Evolutionary conservation across 2,329 filamentous ascomycete species (phyloP).

Genomic region (Ploettnerulaceae sp.): DNA sequence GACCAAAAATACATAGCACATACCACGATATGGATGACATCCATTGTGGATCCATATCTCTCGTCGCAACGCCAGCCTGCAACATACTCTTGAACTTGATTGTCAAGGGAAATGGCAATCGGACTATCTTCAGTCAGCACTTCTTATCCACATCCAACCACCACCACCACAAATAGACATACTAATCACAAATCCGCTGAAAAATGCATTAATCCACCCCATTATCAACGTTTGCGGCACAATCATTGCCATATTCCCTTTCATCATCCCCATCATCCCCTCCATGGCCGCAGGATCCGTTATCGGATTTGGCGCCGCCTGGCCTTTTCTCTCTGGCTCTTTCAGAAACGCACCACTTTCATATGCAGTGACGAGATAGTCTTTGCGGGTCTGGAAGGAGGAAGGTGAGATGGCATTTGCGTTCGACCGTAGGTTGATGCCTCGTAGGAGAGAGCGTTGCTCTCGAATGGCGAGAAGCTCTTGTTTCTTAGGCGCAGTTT

Average conservation of each 20-base stretch:
- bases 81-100: slow-evolving; percentile 99
- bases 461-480: slow-evolving; percentile 74
- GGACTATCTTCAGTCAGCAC: slow-evolving; percentile 53
- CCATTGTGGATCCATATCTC: slow-evolving; percentile 95
- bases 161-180: slow-evolving; percentile 35
- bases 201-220: slow-evolving; percentile 99
- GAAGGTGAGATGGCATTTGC: slow-evolving; percentile 71
- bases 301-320: slow-evolving; percentile 90
- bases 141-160: too few relatives aligned
- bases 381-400: slow-evolving; percentile 76
- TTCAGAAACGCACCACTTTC: slow-evolving; percentile 86
- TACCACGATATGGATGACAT: slow-evolving; percentile 99
- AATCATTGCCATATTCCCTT: slow-evolving; percentile 99
- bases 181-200: slow-evolving; percentile 97
- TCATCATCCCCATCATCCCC: slow-evolving; percentile 99
- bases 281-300: slow-evolving; percentile 96
- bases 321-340: slow-evolving; percentile 77
- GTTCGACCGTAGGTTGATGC: slow-evolving; percentile 79
- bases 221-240: slow-evolving; percentile 98
- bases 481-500: slow-evolving; percentile 76
- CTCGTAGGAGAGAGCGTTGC: slow-evolving; percentile 77
- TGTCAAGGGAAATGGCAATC: slow-evolving; percentile 93
- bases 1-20: slow-evolving; percentile 92
- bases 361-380: slow-evolving; percentile 75
- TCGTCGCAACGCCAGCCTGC: slow-evolving; percentile 91